These are phyloP conservation scores for Mangifera indica DNA, from an alignment of 345 rosid species.

Conservation along the genomic window DNA sequence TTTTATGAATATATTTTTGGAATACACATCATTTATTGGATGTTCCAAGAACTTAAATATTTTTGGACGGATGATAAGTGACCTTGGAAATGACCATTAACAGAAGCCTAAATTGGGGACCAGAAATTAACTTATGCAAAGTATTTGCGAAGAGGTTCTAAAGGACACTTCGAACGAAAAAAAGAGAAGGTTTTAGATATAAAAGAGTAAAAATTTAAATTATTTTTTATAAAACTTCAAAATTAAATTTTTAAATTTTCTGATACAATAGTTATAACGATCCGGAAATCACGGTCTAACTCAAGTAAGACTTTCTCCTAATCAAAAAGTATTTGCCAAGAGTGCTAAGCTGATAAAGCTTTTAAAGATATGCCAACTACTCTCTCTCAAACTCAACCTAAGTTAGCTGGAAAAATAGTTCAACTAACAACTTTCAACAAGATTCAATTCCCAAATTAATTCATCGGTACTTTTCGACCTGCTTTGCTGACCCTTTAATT, in stretches of 20 bases:
- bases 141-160: too few species aligned
- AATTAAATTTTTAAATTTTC: too few species aligned
- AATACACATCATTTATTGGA: too few species aligned
- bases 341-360: neutral
- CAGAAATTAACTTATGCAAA: neutral
- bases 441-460: neutral
- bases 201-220: too few species aligned
- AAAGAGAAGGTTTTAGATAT: too few species aligned
- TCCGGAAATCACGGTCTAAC: too few species aligned
- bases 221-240: too few species aligned
- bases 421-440: slow-evolving; percentile 21
- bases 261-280: too few species aligned
- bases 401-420: slow-evolving; percentile 25
- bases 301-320: too few species aligned
- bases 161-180: too few species aligned
- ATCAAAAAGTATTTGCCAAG: neutral
- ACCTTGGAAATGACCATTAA: neutral
- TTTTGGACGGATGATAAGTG: neutral
- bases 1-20: neutral
- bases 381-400: neutral
- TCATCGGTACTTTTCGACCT: slow-evolving; percentile 20
- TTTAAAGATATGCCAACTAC: slow-evolving; percentile 12
- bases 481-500: slow-evolving; percentile 33
- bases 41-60: too few species aligned
- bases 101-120: neutral